Evolutionary conservation across 805 yeast genomes (phyloP).

Genomic region (Vanderwaltozyma tropicalis): DNA sequence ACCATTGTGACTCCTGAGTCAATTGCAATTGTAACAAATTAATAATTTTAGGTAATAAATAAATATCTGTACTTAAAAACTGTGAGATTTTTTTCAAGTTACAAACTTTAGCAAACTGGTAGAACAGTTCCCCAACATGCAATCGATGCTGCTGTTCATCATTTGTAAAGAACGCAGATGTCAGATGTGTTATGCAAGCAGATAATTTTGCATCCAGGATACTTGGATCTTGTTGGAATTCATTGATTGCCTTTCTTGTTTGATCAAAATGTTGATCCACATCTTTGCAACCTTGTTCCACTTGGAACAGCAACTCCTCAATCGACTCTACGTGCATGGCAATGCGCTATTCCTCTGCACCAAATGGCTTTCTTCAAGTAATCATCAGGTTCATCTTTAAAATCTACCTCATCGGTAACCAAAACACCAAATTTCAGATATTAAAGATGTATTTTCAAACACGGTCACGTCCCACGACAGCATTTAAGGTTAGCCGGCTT

Average conservation of each 20-base stretch:
- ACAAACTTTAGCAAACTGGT: conserved; percentile 47
- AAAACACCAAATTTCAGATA: no score
- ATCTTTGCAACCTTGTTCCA: not conserved
- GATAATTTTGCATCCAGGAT: conserved; percentile 7
- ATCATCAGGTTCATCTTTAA: no score
- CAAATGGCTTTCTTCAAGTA: no score
- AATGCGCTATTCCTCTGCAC: not conserved
- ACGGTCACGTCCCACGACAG: no score
- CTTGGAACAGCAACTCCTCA: not conserved
- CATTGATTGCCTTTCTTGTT: conserved; percentile 12
- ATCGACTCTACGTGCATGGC: not conserved
- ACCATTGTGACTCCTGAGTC: conserved; percentile 31
- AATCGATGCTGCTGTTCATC: no score
- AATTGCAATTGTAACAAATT: conserved; percentile 1
- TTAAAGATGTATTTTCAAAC: no score
- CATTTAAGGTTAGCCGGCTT: no score
- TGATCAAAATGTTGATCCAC: not conserved
- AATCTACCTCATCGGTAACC: no score
- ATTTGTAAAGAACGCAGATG: conserved; percentile 1
- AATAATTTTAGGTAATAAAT: conserved; percentile 33
- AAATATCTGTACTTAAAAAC: conserved; percentile 51
- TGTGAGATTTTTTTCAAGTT: conserved; percentile 52
- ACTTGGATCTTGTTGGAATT: conserved; percentile 22
- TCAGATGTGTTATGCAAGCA: conserved; percentile 1
- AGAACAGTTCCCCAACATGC: no score